phyloP scores from a whole-genome alignment of 768 basidiomycete species.

The Vararia minispora region DNA sequence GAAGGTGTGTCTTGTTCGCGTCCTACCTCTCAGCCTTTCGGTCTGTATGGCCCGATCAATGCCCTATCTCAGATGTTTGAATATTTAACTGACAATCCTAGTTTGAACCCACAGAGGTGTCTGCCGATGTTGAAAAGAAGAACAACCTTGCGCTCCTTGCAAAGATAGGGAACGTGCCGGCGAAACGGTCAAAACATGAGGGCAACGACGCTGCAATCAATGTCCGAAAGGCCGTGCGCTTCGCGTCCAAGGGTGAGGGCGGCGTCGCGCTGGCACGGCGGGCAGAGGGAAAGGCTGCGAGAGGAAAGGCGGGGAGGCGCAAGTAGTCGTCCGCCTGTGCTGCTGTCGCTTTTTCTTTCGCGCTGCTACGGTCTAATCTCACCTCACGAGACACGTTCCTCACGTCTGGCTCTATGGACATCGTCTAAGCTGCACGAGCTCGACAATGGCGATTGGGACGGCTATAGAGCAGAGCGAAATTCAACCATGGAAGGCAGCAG shows the following conservation, averaged over 20 bases:
- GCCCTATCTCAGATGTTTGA: not conserved
- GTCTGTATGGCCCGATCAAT: not conserved
- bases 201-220: conserved; percentile 8
- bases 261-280: conserved; percentile 7
- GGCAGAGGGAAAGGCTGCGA: too few relatives aligned
- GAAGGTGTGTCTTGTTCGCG: conserved; percentile 47
- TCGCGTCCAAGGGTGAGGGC: conserved; percentile 11
- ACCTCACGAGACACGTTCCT: too few relatives aligned
- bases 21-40: not conserved
- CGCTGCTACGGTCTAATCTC: too few relatives aligned
- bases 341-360: too few relatives aligned
- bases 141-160: conserved; percentile 65
- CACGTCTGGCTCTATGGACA: too few relatives aligned
- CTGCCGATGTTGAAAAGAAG: conserved; percentile 57
- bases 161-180: conserved; percentile 36
- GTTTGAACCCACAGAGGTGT: conserved; percentile 78
- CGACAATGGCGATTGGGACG: too few relatives aligned
- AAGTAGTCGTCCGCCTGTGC: too few relatives aligned
- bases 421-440: too few relatives aligned
- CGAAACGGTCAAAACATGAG: conserved; percentile 4
- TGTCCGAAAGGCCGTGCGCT: conserved; percentile 15
- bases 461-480: too few relatives aligned
- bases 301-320: too few relatives aligned
- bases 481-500: too few relatives aligned
- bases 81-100: conserved; percentile 20